A percentile compares a stretch with the other conserved stretches of the same genome.
phyloP scores from a whole-genome alignment of 2,329 filamentous ascomycete genomes.

The Penicillium sumatraense region DNA sequence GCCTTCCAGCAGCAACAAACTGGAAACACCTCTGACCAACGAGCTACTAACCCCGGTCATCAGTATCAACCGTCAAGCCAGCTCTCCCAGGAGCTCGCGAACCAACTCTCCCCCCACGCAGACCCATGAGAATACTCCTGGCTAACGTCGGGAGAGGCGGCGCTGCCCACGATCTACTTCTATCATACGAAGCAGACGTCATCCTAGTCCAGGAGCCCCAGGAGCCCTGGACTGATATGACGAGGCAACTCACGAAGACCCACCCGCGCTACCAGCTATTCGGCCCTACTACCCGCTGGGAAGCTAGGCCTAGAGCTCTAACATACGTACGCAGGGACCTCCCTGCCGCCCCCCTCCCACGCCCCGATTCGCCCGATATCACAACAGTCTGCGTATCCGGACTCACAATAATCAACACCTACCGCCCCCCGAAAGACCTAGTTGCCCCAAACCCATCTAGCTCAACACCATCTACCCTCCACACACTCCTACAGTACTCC shows the following conservation, averaged over 20 bases:
- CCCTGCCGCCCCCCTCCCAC: too few species aligned
- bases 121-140: background rate
- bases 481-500: too few species aligned
- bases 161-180: background rate
- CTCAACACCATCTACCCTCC: too few species aligned
- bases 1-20: background rate
- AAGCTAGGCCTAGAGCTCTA: background rate
- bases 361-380: too few species aligned
- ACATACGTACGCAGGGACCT: background rate
- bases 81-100: background rate
- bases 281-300: background rate
- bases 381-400: too few species aligned
- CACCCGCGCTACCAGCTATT: background rate
- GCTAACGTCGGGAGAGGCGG: background rate
- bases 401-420: too few species aligned
- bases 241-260: background rate
- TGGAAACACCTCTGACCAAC: background rate
- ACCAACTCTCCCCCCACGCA: background rate
- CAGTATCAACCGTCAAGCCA: background rate
- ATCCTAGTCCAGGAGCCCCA: background rate
- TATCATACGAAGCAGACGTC: background rate
- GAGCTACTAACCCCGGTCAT: background rate
- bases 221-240: background rate
- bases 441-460: too few species aligned
- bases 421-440: too few species aligned